A percentile compares a stretch with the other conserved stretches of the same genome.
Conservation (phyloP, 1,284 basidiomycete genomes). For the Cutaneotrichosporon cyanovorans region DNA sequence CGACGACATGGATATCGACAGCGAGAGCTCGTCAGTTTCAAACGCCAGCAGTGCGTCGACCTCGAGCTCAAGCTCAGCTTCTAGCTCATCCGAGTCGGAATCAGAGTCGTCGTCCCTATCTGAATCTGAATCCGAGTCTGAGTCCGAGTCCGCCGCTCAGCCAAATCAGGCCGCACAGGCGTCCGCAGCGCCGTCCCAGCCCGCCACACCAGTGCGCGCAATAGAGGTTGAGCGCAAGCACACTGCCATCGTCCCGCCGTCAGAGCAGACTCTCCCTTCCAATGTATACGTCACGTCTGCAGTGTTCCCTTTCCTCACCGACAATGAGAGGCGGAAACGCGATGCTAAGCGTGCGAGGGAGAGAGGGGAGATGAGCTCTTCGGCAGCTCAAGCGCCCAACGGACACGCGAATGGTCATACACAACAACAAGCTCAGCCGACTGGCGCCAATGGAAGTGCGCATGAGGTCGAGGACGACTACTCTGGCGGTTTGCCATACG, state of each 20-base stretch:
- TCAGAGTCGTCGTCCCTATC: background rate
- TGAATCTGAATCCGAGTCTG: too few species aligned
- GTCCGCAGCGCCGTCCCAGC: slow-evolving; percentile 1
- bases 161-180: background rate
- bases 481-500: background rate
- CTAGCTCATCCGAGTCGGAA: background rate
- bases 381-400: too few species aligned
- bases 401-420: too few species aligned
- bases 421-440: too few species aligned
- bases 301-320: slow-evolving; percentile 20
- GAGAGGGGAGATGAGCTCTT: background rate
- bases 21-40: background rate
- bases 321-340: slow-evolving; percentile 6
- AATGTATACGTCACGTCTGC: slow-evolving; percentile 36
- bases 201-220: slow-evolving; percentile 10
- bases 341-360: slow-evolving; percentile 2
- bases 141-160: background rate
- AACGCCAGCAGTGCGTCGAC: too few species aligned
- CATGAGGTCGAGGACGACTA: background rate
- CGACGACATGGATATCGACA: background rate
- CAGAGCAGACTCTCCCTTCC: slow-evolving; percentile 25
- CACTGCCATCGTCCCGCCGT: slow-evolving; percentile 19
- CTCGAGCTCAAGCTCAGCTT: background rate
- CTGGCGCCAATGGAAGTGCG: too few species aligned
- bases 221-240: background rate